Base-by-base conservation (phyloP, 352 stramenopile genomes). In the Phytophthora aleatoria region DNA sequence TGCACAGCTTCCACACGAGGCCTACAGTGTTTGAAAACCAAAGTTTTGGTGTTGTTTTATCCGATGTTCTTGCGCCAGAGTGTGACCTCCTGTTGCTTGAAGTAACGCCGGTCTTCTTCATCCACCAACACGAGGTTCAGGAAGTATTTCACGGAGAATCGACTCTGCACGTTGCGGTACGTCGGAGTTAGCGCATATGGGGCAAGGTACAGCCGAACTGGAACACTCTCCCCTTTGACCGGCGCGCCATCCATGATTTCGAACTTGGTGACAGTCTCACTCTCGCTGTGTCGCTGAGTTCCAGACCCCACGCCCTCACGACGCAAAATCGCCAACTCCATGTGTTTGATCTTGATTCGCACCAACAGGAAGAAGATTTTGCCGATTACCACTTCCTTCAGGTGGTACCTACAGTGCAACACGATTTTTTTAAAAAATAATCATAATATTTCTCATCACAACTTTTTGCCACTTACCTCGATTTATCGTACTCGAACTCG, bases 201-300 rank as follows among this genome's bases (percentile, higher is more conserved):
- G 28, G 81, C 73, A 27, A 99, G 80, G 67, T 97, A 99, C 28
- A 99, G 74, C 10, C 97, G 92, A 38, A 99, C 91, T 4, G 98
- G 98, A 66, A 99, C 97, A 15, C 90, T 91, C 71, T 99, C 97
- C 27, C 87, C 95, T 53, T 99, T 98, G 36, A 99, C 89, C 0
- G 97, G 98, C 28, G 95, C 95, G 47, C 98, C 97, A 72, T 99
- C 98, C 97, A 99, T 99, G 74, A 99, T 97, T 76, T 99, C 98
- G 76, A 98, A 99, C 71, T 99, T 99, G 6, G 95, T 90, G 39
- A 99, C 69, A 3, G 95, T 99, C 68, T 99, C 96, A 41, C 87
- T 98, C 64, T 99, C 98, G 26, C 89, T 98, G 57, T 96, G 82
- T 61, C 85, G 81, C 35, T 97, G 91, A 2, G 73, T 61, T 0